Conservation (phyloP, 2,329 filamentous ascomycete species). For the Pseudocercospora vitis region DNA sequence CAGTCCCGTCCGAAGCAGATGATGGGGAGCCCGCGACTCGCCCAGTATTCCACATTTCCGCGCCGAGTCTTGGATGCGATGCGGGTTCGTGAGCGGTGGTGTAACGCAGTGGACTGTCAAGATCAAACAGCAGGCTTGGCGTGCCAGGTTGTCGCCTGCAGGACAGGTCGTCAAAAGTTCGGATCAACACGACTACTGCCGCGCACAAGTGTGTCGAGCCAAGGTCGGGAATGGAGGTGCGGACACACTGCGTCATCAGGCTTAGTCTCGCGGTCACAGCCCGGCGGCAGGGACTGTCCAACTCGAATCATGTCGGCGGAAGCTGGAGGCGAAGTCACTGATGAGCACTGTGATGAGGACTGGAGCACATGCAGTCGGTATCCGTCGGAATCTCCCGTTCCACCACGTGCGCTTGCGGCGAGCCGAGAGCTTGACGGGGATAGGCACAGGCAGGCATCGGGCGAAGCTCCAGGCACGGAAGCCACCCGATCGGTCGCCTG, state of each 20-base stretch:
- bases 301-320: not conserved
- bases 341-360: no score
- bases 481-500: not conserved
- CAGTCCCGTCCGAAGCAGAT: constrained; percentile 1
- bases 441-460: not conserved
- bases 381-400: not conserved
- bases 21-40: not conserved
- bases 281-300: not conserved
- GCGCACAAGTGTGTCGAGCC: not conserved
- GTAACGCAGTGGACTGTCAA: constrained; percentile 3
- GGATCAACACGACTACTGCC: not conserved
- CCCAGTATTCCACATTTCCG: not conserved
- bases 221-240: not conserved
- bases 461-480: not conserved
- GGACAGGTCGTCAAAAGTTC: not conserved
- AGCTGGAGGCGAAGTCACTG: not conserved
- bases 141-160: not conserved
- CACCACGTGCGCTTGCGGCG: constrained; percentile 2
- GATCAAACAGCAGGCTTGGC: constrained; percentile 10
- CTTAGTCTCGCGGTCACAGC: not conserved
- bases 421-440: not conserved
- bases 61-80: not conserved
- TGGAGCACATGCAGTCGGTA: no score
- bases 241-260: not conserved
- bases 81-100: not conserved